Evolutionary conservation across 192 early-diverging fungal genomes (phyloP), one percentile per base, ranked within the genome.

Genomic region (Coemansia sp.): DNA sequence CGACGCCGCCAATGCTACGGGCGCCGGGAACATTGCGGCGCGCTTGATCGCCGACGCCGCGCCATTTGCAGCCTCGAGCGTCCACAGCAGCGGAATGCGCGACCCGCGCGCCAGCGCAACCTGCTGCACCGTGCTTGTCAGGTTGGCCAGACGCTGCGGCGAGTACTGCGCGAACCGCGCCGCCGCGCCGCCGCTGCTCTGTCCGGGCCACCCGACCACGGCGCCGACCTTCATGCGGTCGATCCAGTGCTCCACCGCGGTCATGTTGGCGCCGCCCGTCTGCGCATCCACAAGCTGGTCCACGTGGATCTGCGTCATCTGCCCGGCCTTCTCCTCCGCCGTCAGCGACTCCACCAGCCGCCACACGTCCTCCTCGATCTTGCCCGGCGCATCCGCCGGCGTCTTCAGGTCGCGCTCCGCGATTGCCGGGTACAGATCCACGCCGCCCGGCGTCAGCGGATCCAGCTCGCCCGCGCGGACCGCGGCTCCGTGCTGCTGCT

Each of bases 301-400:
- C 40, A 86, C 74, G 51, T 86, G 82, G 22, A 90, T 73, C 71
- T 90, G 89, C 39, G 85, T 84, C 89, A 90, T 89, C 64, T 90
- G 89, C 0, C 89, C 89, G 39, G 78, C 72, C 61, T 87, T 82
- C 46, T 90, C 87, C 11, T 72, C 71, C 10, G 85, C 41, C 0
- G 77, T 77, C 72, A 90, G 75, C 22, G 68, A 72, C 40, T 77
- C 75, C 10, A 86, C 76, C 68, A 88, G 53, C 3, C 48, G 32
- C 63, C 68, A 75, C 55, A 88, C 83, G 49, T 86, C 88, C 16
- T 64, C 66, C 44, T 77, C 75, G 20, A 87, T 80, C 8, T 55
- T 9, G 4, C 40, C 65, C 0, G 79, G 70, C 46, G 42, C 51
- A n/a, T 74, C 69, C 49, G 41, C 51, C 45, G 51, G 5, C 1